phyloP scores from a whole-genome alignment of 148 eudicot species.

The Beta vulgaris region DNA sequence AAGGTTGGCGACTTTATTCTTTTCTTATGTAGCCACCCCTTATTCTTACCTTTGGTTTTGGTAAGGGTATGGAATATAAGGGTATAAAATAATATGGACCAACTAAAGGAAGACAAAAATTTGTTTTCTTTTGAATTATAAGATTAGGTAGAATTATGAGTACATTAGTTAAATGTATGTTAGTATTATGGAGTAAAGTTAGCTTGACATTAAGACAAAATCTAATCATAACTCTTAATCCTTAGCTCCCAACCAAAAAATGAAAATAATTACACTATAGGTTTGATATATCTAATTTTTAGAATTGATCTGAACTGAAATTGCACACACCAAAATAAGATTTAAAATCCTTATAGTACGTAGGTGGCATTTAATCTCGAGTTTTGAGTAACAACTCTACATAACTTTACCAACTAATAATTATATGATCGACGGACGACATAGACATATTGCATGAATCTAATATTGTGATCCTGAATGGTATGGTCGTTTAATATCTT shows the following conservation, averaged over 20 bases:
- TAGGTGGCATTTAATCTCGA: too few relatives aligned
- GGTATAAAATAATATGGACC: conserved; percentile 21
- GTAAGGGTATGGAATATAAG: conserved; percentile 3
- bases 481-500: too few relatives aligned
- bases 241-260: background rate
- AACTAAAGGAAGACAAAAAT: conserved; percentile 14
- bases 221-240: conserved; percentile 21
- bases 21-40: conserved; percentile 11
- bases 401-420: too few relatives aligned
- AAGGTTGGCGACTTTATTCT: conserved; percentile 20
- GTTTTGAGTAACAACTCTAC: too few relatives aligned
- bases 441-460: too few relatives aligned
- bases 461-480: too few relatives aligned
- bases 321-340: too few relatives aligned
- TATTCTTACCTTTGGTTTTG: background rate
- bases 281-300: too few relatives aligned
- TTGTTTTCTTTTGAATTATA: background rate
- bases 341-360: too few relatives aligned
- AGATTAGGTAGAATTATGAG: conserved; percentile 11
- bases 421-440: too few relatives aligned
- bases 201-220: conserved; percentile 19
- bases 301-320: too few relatives aligned
- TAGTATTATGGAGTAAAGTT: conserved; percentile 6
- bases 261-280: too few relatives aligned
- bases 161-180: conserved; percentile 11